These are phyloP conservation scores for Aspergillus conjunctus DNA, from an alignment of 495 filamentous ascomycete species.

Conservation along the genomic window DNA sequence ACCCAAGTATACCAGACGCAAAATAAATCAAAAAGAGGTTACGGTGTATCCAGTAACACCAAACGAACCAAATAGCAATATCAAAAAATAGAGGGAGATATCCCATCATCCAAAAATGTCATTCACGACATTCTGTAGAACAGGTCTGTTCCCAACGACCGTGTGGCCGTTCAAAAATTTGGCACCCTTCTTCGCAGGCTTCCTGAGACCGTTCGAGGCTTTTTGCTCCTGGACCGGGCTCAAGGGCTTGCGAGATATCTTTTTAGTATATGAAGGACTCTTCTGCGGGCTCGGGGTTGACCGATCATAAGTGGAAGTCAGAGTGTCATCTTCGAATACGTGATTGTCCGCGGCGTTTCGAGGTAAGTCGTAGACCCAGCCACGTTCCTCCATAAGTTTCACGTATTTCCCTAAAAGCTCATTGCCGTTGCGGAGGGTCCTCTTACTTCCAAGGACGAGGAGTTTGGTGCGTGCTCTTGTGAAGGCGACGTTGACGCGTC, in stretches of 20 bases:
- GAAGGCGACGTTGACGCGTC: constrained; percentile 92
- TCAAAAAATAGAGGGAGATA: constrained; percentile 8
- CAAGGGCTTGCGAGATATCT: constrained; percentile 34
- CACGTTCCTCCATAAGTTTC: constrained; percentile 67
- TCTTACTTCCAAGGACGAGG: constrained; percentile 77
- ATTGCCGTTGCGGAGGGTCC: constrained; percentile 69
- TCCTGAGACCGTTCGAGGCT: constrained; percentile 27
- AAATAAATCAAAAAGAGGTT: not conserved
- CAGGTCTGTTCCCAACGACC: constrained; percentile 46
- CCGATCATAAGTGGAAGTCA: constrained; percentile 21
- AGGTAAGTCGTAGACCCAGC: constrained; percentile 76
- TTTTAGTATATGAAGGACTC: constrained; percentile 26
- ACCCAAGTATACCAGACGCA: not conserved
- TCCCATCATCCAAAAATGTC: constrained; percentile 41
- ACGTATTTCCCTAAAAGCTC: constrained; percentile 78
- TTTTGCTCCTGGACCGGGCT: constrained; percentile 38
- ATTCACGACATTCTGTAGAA: constrained; percentile 58
- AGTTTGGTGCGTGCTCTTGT: constrained; percentile 90
- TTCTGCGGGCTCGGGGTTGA: constrained; percentile 26
- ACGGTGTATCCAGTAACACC: constrained; percentile 9
- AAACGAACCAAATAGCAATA: constrained; percentile 11
- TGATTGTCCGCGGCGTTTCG: constrained; percentile 65
- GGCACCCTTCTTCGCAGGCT: constrained; percentile 43
- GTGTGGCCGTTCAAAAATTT: constrained; percentile 40
- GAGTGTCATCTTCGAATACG: constrained; percentile 51